phyloP scores from a whole-genome alignment of 345 rosid species.

The Nasturtium officinale region DNA sequence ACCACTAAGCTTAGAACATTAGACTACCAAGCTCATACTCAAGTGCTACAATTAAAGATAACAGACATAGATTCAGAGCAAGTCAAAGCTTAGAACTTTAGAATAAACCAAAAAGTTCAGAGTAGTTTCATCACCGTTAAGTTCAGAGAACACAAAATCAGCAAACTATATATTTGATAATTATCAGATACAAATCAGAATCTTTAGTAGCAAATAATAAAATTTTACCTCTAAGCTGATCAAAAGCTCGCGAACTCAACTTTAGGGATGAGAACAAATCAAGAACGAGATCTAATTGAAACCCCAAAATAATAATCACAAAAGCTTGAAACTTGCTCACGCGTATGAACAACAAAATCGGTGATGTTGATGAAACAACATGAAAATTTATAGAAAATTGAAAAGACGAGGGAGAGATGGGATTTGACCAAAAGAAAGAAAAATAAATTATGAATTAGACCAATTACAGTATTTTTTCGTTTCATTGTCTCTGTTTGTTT shows the following conservation, averaged over 20 bases:
- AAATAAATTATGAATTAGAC: not conserved
- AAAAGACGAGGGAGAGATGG: constrained; percentile 9
- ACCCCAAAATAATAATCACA: not conserved
- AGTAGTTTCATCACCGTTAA: not conserved
- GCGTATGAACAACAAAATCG: not conserved
- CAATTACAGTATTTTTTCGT: not conserved
- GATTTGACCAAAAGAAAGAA: not conserved
- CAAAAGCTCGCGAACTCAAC: constrained; percentile 6
- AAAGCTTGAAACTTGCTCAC: not conserved
- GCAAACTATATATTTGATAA: not conserved
- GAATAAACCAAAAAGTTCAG: not conserved
- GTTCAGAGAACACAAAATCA: not conserved
- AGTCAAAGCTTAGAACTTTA: not conserved
- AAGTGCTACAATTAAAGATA: not conserved
- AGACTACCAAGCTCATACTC: not conserved
- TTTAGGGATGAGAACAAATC: not conserved
- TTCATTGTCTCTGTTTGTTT: not conserved
- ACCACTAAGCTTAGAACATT: no score
- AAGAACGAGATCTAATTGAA: constrained; percentile 9
- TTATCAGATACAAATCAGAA: not conserved
- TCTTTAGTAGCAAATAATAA: not conserved
- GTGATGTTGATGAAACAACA: not conserved
- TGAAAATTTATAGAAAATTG: not conserved
- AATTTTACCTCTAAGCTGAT: not conserved
- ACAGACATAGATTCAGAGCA: not conserved